Evolutionary conservation across 108 stramenopile species (phyloP), one percentile per base, ranked within the genome.

Genomic region (Fragilaria crotonensis): DNA sequence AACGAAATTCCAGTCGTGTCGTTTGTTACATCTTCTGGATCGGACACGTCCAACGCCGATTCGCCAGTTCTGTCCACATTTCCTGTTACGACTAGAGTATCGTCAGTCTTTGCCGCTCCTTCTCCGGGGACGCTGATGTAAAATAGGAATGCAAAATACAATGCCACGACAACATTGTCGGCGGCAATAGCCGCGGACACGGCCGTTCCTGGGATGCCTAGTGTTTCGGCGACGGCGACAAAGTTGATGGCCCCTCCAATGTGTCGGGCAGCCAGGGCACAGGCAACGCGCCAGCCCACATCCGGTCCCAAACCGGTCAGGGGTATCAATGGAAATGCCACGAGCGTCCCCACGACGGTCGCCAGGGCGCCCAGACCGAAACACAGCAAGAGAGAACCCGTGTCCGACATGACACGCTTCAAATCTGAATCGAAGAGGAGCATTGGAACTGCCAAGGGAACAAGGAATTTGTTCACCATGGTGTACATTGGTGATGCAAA

Each of bases 181-280:
- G 93, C 93, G 14, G 93, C 93, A 60, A 94, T 86, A 30, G 78
- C 71, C 14, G 78, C 78, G 19, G 84, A 76, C 5, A 90, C 82
- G 2, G 78, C 72, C 11, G 72, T 63, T 28, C 85, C 84, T 30
- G 67, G 55, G 48, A 89, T 77, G 23, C 66, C 65, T 45, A 93
- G 65, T 4, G 92, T 89, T 60, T 93, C 88, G 17, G 85, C 79
- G 26, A 95, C 94, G 25, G 90, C 84, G 18, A 92, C 84, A 69
- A 92, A 96, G 75, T 96, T 94, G 48, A 96, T 92, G 20, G 95
- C 95, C 5, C 95, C 95, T n/a, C 95, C 95, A 73, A 96, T 96
- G 66, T 96, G 95, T 30, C 95, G 62, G 9, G 90, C 83, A 5
- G 84, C 83, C 30, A 95, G 60, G 4, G 95, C 95, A 25, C 82